Evolutionary conservation across 768 basidiomycete species (phyloP).

Genomic region (Termitomyces sp.): DNA sequence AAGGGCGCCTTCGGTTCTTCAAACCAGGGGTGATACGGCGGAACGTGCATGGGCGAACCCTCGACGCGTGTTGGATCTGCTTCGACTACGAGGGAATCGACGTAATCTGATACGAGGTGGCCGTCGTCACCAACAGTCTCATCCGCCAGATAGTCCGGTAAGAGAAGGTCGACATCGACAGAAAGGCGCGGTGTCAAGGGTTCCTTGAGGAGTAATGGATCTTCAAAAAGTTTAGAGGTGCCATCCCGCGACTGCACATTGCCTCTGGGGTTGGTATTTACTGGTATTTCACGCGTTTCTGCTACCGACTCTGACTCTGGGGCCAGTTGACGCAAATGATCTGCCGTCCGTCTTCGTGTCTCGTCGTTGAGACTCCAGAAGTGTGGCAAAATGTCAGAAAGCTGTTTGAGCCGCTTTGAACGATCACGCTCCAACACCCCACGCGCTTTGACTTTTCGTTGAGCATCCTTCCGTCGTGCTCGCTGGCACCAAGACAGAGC

Average conservation of each 20-base stretch:
- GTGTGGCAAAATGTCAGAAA: slow-evolving; percentile 32
- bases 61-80: neutral
- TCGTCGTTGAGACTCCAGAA: slow-evolving; percentile 27
- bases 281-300: neutral
- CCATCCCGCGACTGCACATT: neutral
- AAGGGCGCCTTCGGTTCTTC: neutral
- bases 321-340: slow-evolving; percentile 6
- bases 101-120: slow-evolving; percentile 1
- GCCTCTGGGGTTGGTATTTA: neutral
- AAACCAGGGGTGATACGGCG: slow-evolving; percentile 8
- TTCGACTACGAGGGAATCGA: neutral
- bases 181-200: neutral
- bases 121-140: slow-evolving; percentile 1
- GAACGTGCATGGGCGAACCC: neutral
- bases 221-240: neutral
- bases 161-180: neutral
- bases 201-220: neutral
- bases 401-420: slow-evolving; percentile 42
- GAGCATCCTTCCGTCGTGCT: slow-evolving; percentile 48
- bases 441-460: slow-evolving; percentile 42
- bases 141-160: slow-evolving; percentile 3
- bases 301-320: neutral
- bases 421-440: slow-evolving; percentile 56
- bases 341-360: slow-evolving; percentile 21
- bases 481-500: slow-evolving; percentile 28